Conservation (phyloP, 192 early-diverging fungal species). For the Podila minutissima region DNA sequence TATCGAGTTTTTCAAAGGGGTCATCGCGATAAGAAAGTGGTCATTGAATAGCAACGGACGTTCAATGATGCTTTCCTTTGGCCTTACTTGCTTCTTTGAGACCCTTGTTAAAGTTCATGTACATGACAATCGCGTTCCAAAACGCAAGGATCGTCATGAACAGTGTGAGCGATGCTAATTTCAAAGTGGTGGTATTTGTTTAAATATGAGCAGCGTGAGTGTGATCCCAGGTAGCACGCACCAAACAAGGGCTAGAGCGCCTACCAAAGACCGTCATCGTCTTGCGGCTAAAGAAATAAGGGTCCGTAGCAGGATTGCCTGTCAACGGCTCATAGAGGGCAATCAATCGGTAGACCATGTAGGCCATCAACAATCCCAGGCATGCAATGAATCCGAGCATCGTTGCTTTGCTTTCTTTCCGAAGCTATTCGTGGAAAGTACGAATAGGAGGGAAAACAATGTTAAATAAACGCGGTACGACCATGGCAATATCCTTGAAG, state of each 20-base stretch:
- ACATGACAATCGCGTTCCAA: slow-evolving; percentile 35
- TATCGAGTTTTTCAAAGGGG: background rate
- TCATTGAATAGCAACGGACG: background rate
- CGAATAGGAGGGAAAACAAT: background rate
- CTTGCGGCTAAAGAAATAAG: slow-evolving; percentile 43
- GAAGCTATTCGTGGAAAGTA: slow-evolving; percentile 4
- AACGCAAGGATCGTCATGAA: slow-evolving; percentile 34
- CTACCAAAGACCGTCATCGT: slow-evolving; percentile 52
- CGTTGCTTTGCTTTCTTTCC: slow-evolving; percentile 39
- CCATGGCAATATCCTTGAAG: background rate
- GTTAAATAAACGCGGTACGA: background rate
- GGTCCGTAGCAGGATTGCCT: slow-evolving; percentile 27
- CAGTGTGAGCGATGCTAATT: slow-evolving; percentile 28
- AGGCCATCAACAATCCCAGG: slow-evolving; percentile 22
- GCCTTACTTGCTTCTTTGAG: slow-evolving; percentile 48
- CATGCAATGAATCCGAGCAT: slow-evolving; percentile 48
- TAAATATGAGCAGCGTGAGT: too few species aligned
- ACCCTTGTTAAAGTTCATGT: slow-evolving; percentile 47
- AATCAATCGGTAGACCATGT: slow-evolving; percentile 28
- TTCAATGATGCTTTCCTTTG: background rate
- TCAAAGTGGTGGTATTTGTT: background rate
- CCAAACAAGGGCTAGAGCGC: background rate
- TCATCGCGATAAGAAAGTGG: background rate
- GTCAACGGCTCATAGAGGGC: slow-evolving; percentile 19
- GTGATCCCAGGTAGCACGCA: background rate